Evolutionary conservation across 192 early-diverging fungal species (phyloP).

Genomic region (Gonapodya sp.): DNA sequence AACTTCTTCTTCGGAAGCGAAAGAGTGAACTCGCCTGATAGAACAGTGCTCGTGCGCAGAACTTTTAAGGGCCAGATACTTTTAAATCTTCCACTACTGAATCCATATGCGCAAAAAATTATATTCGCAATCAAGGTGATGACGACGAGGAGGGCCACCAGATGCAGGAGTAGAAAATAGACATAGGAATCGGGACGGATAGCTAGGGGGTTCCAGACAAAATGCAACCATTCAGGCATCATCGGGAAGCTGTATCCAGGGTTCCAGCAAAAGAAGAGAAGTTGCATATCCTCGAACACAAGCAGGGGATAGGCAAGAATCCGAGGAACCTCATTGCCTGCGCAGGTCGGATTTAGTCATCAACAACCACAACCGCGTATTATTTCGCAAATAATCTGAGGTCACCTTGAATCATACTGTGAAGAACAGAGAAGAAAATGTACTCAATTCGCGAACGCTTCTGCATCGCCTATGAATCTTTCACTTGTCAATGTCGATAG

Average conservation of each 20-base stretch:
- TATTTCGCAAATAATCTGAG: too few relatives aligned
- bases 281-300: neutral
- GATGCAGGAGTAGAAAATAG: neutral
- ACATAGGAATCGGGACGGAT: neutral
- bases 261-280: neutral
- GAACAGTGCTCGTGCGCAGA: neutral
- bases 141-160: neutral
- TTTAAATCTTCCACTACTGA: neutral
- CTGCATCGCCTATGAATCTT: neutral
- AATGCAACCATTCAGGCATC: neutral
- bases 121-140: neutral
- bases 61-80: neutral
- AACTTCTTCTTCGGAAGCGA: neutral
- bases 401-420: neutral
- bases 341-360: neutral
- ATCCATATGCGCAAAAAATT: neutral
- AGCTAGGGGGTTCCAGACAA: neutral
- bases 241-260: neutral
- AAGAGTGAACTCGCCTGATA: neutral
- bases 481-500: too few relatives aligned
- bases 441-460: neutral
- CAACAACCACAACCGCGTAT: neutral
- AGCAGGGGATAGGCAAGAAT: neutral
- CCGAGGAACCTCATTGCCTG: neutral
- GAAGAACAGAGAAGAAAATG: neutral